Evolutionary conservation across 768 basidiomycete species (phyloP).

Genomic region (Mrakia frigida): DNA sequence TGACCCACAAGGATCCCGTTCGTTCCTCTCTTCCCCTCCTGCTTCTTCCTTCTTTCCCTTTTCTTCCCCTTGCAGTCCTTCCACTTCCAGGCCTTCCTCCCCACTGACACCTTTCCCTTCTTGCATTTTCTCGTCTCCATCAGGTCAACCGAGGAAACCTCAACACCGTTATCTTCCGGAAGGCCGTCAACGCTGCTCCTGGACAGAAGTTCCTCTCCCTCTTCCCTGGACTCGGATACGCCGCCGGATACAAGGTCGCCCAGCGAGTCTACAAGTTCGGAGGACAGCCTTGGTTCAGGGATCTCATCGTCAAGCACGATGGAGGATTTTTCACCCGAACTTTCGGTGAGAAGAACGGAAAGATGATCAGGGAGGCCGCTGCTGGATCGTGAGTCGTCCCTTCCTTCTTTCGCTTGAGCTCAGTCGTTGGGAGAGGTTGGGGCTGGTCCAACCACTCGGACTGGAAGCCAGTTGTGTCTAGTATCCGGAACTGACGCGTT

Average conservation of each 20-base stretch:
- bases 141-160: slow-evolving; percentile 50
- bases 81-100: slow-evolving; percentile 3
- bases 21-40: background rate
- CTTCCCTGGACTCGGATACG: slow-evolving; percentile 98
- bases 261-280: slow-evolving; percentile 97
- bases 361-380: slow-evolving; percentile 88
- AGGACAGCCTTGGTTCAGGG: slow-evolving; percentile 96
- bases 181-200: slow-evolving; percentile 65
- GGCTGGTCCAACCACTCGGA: background rate
- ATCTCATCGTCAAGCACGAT: slow-evolving; percentile 76
- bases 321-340: slow-evolving; percentile 70
- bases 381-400: slow-evolving; percentile 70
- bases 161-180: slow-evolving; percentile 79
- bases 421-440: background rate
- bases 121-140: background rate
- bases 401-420: background rate
- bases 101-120: slow-evolving; percentile 47
- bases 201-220: slow-evolving; percentile 72
- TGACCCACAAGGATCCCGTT: slow-evolving; percentile 77
- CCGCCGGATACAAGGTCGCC: slow-evolving; percentile 93
- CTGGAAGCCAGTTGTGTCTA: background rate
- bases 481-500: background rate
- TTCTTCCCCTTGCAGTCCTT: background rate
- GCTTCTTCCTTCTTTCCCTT: background rate
- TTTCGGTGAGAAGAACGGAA: slow-evolving; percentile 92